A percentile compares a stretch with the other conserved stretches of the same genome.
phyloP scores from a whole-genome alignment of 805 yeast species.

The Teunomyces aglyptinius region DNA sequence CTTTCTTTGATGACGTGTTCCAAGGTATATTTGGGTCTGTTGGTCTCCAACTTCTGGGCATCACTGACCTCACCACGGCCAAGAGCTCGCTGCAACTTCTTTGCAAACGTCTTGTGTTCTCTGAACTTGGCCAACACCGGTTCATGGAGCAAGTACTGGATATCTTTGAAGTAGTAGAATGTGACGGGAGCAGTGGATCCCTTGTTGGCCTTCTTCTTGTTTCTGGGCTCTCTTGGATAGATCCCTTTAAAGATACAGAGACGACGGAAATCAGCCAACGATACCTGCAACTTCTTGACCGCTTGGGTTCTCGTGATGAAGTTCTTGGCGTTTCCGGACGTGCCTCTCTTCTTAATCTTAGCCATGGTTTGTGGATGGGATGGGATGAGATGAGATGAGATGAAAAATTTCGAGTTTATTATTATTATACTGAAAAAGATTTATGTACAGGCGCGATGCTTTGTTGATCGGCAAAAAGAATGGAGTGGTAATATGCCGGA shows the following conservation, averaged over 20 bases:
- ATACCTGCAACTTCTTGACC: constrained; percentile 83
- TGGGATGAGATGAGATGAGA: constrained; percentile 11
- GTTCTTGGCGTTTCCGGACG: constrained; percentile 86
- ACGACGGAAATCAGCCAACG: constrained; percentile 94
- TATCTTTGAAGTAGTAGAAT: constrained; percentile 90
- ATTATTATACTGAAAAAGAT: neutral
- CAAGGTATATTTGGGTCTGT: constrained; percentile 79
- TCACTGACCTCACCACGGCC: constrained; percentile 89
- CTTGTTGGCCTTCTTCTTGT: constrained; percentile 94
- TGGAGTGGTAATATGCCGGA: too few relatives aligned
- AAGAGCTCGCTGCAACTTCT: constrained; percentile 82
- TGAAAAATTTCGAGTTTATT: constrained; percentile 4
- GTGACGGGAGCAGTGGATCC: constrained; percentile 97
- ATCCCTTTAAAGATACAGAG: constrained; percentile 97
- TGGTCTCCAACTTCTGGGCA: constrained; percentile 81
- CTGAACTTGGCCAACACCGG: constrained; percentile 89
- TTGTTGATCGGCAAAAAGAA: too few relatives aligned
- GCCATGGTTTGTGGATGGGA: constrained; percentile 37
- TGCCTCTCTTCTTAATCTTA: constrained; percentile 78
- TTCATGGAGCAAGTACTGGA: constrained; percentile 92
- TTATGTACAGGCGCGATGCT: constrained; percentile 2
- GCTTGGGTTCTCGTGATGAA: constrained; percentile 95
- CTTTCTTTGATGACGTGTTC: constrained; percentile 93
- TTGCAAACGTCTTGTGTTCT: constrained; percentile 92
- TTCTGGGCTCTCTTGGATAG: constrained; percentile 94